Evolutionary conservation across 768 basidiomycete species (phyloP).

Genomic region (Lentinula guzmanii): DNA sequence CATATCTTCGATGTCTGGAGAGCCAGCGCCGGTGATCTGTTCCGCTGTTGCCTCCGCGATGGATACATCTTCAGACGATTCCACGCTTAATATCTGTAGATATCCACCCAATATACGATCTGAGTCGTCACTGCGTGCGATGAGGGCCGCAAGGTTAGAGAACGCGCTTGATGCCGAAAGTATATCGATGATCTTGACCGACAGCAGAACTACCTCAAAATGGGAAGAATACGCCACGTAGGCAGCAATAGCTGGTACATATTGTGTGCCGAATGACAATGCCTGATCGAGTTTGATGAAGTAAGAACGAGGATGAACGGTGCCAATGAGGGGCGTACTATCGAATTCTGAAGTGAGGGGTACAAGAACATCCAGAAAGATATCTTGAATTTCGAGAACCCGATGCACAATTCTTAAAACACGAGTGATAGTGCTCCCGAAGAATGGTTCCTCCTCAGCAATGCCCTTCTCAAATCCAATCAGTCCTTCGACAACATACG

Average conservation of each 20-base stretch:
- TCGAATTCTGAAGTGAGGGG: constrained; percentile 69
- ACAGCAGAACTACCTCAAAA: constrained; percentile 67
- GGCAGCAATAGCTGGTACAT: constrained; percentile 77
- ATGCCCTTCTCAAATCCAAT: constrained; percentile 69
- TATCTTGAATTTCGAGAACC: constrained; percentile 77
- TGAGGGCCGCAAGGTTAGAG: constrained; percentile 67
- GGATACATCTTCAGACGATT: constrained; percentile 56
- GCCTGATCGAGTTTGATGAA: constrained; percentile 74
- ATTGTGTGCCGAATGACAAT: constrained; percentile 60
- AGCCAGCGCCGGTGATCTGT: constrained; percentile 68
- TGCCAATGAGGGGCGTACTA: constrained; percentile 46
- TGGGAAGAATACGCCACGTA: constrained; percentile 70
- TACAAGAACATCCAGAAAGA: constrained; percentile 85
- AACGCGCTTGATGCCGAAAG: constrained; percentile 66
- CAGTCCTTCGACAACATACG: constrained; percentile 76
- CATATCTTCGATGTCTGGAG: constrained; percentile 44
- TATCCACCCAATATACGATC: constrained; percentile 83
- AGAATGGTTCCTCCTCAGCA: constrained; percentile 64
- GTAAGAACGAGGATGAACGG: constrained; percentile 56
- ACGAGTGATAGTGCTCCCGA: constrained; percentile 70
- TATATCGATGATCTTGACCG: constrained; percentile 68
- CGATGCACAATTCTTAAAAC: constrained; percentile 78
- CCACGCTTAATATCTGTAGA: constrained; percentile 54
- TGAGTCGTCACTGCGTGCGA: constrained; percentile 78
- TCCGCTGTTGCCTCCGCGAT: constrained; percentile 56